Percentiles rank a stretch among this genome's conserved stretches.
phyloP scores from a whole-genome alignment of 1,139 yeast genomes.

The Magnusiomyces suaveolens region DNA sequence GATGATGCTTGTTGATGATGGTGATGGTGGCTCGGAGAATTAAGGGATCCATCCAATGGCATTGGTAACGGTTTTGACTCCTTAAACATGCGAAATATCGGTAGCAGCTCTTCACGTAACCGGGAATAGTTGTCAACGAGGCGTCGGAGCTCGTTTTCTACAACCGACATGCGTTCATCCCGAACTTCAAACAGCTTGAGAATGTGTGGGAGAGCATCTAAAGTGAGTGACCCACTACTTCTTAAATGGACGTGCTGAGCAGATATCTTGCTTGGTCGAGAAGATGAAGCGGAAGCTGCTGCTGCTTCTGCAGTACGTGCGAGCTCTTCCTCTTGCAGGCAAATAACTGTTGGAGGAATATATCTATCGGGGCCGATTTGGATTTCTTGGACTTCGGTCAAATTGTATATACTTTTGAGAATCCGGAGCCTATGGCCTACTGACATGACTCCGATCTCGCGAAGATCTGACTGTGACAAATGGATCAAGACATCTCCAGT shows the following conservation, averaged over 20 bases:
- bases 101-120: slow-evolving; percentile 34
- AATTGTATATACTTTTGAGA: slow-evolving; percentile 31
- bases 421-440: slow-evolving; percentile 37
- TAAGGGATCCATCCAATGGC: slow-evolving; percentile 4
- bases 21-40: background rate
- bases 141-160: slow-evolving; percentile 31
- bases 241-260: background rate
- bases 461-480: slow-evolving; percentile 32
- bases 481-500: slow-evolving; percentile 36
- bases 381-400: slow-evolving; percentile 25
- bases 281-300: too few relatives aligned
- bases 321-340: slow-evolving; percentile 1
- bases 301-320: too few relatives aligned
- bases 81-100: slow-evolving; percentile 33
- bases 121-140: slow-evolving; percentile 29
- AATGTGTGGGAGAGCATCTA: slow-evolving; percentile 3
- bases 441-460: slow-evolving; percentile 34
- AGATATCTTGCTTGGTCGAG: background rate
- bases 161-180: slow-evolving; percentile 30
- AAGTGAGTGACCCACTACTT: too few relatives aligned
- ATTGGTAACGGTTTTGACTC: slow-evolving; percentile 24
- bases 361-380: slow-evolving; percentile 28
- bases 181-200: slow-evolving; percentile 23
- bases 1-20: too few relatives aligned
- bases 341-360: slow-evolving; percentile 22